Base-by-base conservation (phyloP, 768 basidiomycete genomes). In the Tephrocybe sp. region DNA sequence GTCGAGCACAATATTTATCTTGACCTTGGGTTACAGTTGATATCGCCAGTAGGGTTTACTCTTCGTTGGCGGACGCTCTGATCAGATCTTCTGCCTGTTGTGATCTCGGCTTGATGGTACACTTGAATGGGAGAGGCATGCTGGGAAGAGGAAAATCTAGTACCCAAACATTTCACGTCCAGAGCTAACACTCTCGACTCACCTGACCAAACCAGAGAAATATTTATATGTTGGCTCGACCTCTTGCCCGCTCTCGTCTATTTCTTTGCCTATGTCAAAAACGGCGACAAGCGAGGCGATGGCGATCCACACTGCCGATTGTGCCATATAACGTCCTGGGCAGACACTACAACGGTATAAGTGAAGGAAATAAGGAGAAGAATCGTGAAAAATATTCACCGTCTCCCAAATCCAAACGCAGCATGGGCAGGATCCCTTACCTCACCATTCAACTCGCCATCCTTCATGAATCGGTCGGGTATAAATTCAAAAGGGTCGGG, bases 401-500 rank as follows among this genome's bases (percentile, higher is more conserved):
- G 32, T 54, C 56, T 25, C 21, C 58, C 58, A 44, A 65, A 65
- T 12, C 64, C 64, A 55, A 64, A 66, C 9, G 55, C 54, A 2
- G 47, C 47, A 37, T 32, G 25, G 7, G 28, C 28, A 16, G 60
- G 60, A 35, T 62, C 60, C 30, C 51, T 47, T 21, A 63, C 52
- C 12, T 40, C 46, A 34, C 40, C 18, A 30, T 61, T 40, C 26
- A 55, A 22, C 30, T 61, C 54, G 1, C 54, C 24, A 46, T 64
- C 46, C 58, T 73, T 55, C 60, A 69, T 38, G 52, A 70, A 75
- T 4, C 74, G 56, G 9, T 70, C 74, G 2, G 74, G 74, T 13
- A 58, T 55, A 58, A 73, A 75, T 12, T n/a, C 28, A 1, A 57
- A 45, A 6, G 72, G 68, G 3, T 71, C 59, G 7, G 66, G 64